Evolutionary conservation across 768 basidiomycete species (phyloP), one percentile per base, ranked within the genome.

Genomic region (Amanita rimosa): DNA sequence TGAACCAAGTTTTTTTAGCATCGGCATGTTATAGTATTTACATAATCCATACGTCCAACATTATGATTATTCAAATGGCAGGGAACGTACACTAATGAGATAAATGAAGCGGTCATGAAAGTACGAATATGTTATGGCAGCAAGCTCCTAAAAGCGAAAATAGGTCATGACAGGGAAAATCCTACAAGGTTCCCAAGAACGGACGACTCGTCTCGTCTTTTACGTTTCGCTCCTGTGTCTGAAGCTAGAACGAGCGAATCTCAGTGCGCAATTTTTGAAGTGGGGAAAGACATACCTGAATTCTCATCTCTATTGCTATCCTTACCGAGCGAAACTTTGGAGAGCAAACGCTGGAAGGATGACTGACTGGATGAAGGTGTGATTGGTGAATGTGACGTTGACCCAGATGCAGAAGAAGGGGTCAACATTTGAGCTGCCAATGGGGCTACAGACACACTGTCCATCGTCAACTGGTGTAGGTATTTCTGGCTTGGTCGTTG

Each of bases 21-120:
- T 41, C 31, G 22, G 47, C 46, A 46, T 45, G 44, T 45, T 45
- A 45, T 35, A 45, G 14, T 45, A 45, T 24, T 34, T 45, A 21
- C 44, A 44, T 44, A 5, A 44, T 44, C 40, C 40, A 41, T 26
- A 41, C 24, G 26, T 42, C 13, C 41, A 27, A 34, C 11, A 44
- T 19, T 19, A 45, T 16, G 44, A 35, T 45, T 45, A 45, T 45
- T 45, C 44, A 29, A 34, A 33, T 33, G 33, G 33, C 29, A 17
- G 33, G 1, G 31, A 44, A 26, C 27, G 21, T 45, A 45, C 14
- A 35, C 31, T 35, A 45, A 17, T 45, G 21, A 24, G 21, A 19
- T 33, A 34, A 22, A 45, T 45, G 16, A 33, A 45, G 14, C 26
- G 14, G 31, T 17, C 27, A 17, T 29, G 41, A 6, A 43, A 27